These are phyloP conservation scores for Talaromyces pinophilus DNA, from an alignment of 2,329 filamentous ascomycete species.

Conservation along the genomic window DNA sequence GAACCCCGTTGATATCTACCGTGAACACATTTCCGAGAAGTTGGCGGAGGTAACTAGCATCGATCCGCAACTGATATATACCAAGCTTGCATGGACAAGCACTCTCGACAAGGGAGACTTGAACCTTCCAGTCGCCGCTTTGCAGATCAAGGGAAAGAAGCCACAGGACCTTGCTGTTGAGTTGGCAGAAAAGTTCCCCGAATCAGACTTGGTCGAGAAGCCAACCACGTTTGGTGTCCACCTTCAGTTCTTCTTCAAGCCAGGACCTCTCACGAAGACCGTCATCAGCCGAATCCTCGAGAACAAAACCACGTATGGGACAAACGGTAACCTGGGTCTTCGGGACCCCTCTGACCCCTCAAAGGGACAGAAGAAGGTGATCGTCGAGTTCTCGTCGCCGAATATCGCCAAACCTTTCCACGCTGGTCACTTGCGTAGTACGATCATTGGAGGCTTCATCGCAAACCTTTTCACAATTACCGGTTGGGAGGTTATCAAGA, in stretches of 20 bases:
- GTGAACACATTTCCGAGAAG: constrained; percentile 48
- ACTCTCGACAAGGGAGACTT: constrained; percentile 52
- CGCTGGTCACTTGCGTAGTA: constrained; percentile 65
- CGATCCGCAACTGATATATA: constrained; percentile 43
- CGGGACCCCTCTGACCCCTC: constrained; percentile 59
- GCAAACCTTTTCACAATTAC: constrained; percentile 62
- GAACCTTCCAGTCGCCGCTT: constrained; percentile 44
- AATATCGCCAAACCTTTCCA: constrained; percentile 70
- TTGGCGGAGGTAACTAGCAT: constrained; percentile 42
- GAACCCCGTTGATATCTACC: constrained; percentile 51
- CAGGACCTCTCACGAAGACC: constrained; percentile 56
- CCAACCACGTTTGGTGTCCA: constrained; percentile 60
- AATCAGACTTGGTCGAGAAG: constrained; percentile 59
- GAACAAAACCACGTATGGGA: constrained; percentile 59
- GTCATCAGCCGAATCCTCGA: constrained; percentile 62
- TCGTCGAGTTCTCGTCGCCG: constrained; percentile 67
- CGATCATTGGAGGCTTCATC: constrained; percentile 67
- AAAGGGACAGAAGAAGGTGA: constrained; percentile 59
- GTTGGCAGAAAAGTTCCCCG: constrained; percentile 58
- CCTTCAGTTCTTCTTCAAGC: constrained; percentile 67
- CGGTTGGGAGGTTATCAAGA: constrained; percentile 63
- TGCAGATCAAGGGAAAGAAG: constrained; percentile 59
- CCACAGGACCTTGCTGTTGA: constrained; percentile 59
- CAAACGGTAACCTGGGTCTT: constrained; percentile 60
- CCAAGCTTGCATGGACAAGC: constrained; percentile 47